A percentile compares a stretch with the other conserved stretches of the same genome.
Conservation (phyloP, 345 rosid species). For the Brassica juncea region DNA sequence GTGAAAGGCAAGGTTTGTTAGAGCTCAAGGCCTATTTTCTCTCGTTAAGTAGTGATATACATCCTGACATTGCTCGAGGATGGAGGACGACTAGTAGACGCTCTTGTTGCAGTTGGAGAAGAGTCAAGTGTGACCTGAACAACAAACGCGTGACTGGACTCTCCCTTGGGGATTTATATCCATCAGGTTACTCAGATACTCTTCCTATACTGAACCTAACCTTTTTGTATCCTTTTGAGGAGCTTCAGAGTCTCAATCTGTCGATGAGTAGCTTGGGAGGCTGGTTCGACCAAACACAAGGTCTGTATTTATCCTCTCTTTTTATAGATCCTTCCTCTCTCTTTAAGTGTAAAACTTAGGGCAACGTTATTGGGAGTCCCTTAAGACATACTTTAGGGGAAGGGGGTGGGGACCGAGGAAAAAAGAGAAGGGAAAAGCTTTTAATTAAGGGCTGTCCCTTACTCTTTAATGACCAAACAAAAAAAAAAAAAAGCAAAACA, state of each 20-base stretch:
- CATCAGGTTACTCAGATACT: not conserved
- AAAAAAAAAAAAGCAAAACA: too few relatives aligned
- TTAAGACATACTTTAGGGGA: too few relatives aligned
- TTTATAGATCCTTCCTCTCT: not conserved
- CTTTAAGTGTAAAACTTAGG: not conserved
- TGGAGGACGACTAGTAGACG: slow-evolving; percentile 2
- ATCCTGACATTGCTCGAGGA: slow-evolving; percentile 11
- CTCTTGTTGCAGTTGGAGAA: slow-evolving; percentile 26
- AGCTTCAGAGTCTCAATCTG: slow-evolving; percentile 17
- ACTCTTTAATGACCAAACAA: too few relatives aligned
- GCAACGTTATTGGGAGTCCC: too few relatives aligned
- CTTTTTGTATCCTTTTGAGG: slow-evolving; percentile 17
- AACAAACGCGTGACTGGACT: slow-evolving; percentile 3
- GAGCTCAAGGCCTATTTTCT: slow-evolving; percentile 23
- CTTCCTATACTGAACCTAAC: slow-evolving; percentile 12
- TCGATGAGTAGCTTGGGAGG: not conserved
- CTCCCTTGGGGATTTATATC: slow-evolving; percentile 15
- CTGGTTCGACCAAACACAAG: slow-evolving; percentile 9
- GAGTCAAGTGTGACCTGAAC: not conserved
- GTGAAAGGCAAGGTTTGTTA: slow-evolving; percentile 32
- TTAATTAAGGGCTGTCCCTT: too few relatives aligned
- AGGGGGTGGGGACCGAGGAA: too few relatives aligned
- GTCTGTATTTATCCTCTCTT: not conserved
- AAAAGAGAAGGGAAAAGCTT: too few relatives aligned
- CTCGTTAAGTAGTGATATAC: not conserved